Evolutionary conservation across 331 rosid species (phyloP), one percentile per base, ranked within the genome.

Genomic region (Quercus phellos): DNA sequence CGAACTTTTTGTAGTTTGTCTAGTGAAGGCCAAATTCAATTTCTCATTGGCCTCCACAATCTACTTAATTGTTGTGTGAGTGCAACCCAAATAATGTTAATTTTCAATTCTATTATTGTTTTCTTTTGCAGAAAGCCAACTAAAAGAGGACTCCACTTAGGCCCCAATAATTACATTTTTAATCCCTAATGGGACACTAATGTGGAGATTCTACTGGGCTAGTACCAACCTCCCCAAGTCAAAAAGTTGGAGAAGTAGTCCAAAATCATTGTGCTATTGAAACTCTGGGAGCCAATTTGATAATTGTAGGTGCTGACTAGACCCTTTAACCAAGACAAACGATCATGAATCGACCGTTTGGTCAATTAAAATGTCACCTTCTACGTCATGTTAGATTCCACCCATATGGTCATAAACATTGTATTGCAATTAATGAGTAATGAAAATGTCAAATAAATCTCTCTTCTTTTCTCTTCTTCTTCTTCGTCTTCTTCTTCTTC

Each of bases 181-280:
- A 79, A 67, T 71, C 68, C 73, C 21, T 79, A 64, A 73, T 73
- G 70, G 75, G 51, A 46, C 34, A 51, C 81, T 74, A 34, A 61
- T 63, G 34, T 30, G 21, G 24, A 70, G 32, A 72, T 24, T 21
- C 69, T 21, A 73, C 29, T 58, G 87, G 74, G 56, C 77, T 61
- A 54, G 85, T 68, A 60, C 16, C 54, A 73, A 66, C 85, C 82
- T 61, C 78, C 84, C 75, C 80, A 43, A 43, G 42, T 35, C 38
- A 60, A n/a, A 18, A 56, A 72, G 76, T 27, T 24, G 18, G 74
- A 35, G 30, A 27, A 51, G 56, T 4, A 29, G 68, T 19, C 69
- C 35, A 64, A 54, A 29, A 64, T 54, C 26, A 51, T 53, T n/a
- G 17, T 55, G 55, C 21, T n/a, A 63, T 19, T n/a, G 30, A n/a